Conservation (phyloP, 345 rosid species). For the Ceriops decandra region DNA sequence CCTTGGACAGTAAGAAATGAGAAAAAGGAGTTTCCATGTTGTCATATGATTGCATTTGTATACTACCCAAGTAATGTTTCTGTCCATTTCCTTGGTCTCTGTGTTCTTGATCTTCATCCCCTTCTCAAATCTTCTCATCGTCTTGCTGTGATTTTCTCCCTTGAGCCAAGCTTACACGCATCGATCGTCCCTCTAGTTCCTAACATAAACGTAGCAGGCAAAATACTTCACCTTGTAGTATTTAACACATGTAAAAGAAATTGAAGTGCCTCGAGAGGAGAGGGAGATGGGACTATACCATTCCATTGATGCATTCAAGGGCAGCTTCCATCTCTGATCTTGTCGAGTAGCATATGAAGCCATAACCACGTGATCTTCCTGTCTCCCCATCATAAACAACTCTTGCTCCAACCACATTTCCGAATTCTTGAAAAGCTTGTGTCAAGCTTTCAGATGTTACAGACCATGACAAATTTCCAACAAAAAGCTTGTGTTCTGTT, state of each 20-base stretch:
- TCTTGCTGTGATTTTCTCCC: slow-evolving; percentile 45
- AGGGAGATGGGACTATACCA: slow-evolving; percentile 31
- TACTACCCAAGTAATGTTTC: neutral
- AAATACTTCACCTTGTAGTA: neutral
- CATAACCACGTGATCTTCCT: slow-evolving; percentile 75
- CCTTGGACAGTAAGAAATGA: neutral
- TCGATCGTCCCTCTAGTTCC: slow-evolving; percentile 74
- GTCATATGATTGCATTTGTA: neutral
- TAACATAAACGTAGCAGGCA: slow-evolving; percentile 10
- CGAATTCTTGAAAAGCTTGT: slow-evolving; percentile 65
- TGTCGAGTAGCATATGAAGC: slow-evolving; percentile 68
- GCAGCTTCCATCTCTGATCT: slow-evolving; percentile 77
- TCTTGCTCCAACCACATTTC: slow-evolving; percentile 76
- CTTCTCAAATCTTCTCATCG: neutral
- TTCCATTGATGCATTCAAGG: slow-evolving; percentile 58
- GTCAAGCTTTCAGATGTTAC: slow-evolving; percentile 67
- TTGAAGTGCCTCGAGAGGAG: neutral
- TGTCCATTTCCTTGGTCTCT: slow-evolving; percentile 1
- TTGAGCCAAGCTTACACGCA: slow-evolving; percentile 74
- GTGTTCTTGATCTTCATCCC: neutral
- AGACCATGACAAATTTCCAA: slow-evolving; percentile 88
- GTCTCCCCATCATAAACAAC: slow-evolving; percentile 87
- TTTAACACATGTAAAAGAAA: neutral
- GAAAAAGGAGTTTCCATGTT: neutral
- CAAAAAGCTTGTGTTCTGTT: slow-evolving; percentile 72